These are phyloP conservation scores for Chamaenerion angustifolium DNA, from an alignment of 345 rosid genomes.

Conservation along the genomic window DNA sequence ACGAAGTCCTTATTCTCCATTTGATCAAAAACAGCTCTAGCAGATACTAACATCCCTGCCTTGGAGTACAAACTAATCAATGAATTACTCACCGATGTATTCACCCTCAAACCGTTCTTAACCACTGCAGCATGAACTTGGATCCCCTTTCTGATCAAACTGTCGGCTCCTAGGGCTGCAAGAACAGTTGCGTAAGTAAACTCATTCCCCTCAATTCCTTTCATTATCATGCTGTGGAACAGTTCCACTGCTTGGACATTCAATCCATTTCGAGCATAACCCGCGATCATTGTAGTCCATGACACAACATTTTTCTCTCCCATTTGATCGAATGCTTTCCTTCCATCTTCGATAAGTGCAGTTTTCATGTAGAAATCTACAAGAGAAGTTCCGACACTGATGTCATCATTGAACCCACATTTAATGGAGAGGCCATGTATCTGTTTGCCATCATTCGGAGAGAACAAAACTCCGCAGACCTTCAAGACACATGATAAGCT, in stretches of 20 bases:
- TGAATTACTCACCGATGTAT: constrained; percentile 43
- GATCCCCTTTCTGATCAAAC: constrained; percentile 33
- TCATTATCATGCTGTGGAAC: constrained; percentile 40
- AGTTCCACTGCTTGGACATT: constrained; percentile 29
- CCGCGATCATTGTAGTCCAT: constrained; percentile 75
- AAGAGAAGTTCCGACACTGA: constrained; percentile 70
- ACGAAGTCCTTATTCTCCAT: constrained; percentile 37
- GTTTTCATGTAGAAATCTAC: constrained; percentile 67
- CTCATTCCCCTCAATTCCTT: constrained; percentile 50
- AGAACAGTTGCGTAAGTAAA: constrained; percentile 53
- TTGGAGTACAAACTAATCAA: constrained; percentile 60
- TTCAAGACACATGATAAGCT: constrained; percentile 55
- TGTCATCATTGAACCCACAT: constrained; percentile 42
- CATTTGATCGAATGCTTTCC: constrained; percentile 50
- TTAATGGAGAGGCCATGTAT: constrained; percentile 48
- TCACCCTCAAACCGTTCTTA: constrained; percentile 43
- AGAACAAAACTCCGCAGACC: constrained; percentile 41
- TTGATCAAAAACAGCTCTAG: constrained; percentile 45
- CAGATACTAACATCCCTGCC: constrained; percentile 39
- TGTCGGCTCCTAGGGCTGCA: constrained; percentile 47
- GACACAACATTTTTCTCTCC: constrained; percentile 57
- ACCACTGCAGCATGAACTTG: constrained; percentile 44
- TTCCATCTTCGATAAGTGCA: constrained; percentile 37
- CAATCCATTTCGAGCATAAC: constrained; percentile 39
- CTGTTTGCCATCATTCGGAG: constrained; percentile 40